Percentiles rank a stretch among this genome's conserved stretches.
These are phyloP conservation scores for Perkinsela sp. DNA, from an alignment of 208 protist genomes.

Conservation along the genomic window DNA sequence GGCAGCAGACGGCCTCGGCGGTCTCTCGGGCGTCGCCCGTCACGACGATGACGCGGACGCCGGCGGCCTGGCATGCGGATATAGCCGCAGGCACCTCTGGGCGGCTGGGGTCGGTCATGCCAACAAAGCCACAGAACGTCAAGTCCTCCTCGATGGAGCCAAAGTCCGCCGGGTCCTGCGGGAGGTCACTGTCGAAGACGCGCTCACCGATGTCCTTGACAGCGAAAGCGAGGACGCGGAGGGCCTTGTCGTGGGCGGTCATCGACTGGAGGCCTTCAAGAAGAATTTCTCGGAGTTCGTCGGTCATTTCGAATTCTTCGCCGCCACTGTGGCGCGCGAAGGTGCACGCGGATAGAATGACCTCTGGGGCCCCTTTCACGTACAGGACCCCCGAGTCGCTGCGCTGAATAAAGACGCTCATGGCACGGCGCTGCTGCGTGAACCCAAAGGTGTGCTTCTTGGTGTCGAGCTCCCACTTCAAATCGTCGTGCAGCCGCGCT, in stretches of 20 bases:
- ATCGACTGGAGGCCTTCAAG: conserved; percentile 15
- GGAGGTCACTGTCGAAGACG: conserved; percentile 13
- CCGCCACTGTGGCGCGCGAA: conserved; percentile 17
- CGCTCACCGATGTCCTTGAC: conserved; percentile 12
- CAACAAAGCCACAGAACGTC: conserved; percentile 47
- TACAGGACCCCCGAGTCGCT: conserved; percentile 13
- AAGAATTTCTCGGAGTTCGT: conserved; percentile 7
- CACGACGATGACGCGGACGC: conserved; percentile 87
- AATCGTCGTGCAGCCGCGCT: background rate
- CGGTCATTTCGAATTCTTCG: conserved; percentile 12
- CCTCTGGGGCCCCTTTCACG: conserved; percentile 79
- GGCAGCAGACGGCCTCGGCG: conserved; percentile 69
- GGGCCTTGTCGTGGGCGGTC: conserved; percentile 17
- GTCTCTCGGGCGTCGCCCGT: conserved; percentile 85
- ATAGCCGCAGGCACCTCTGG: conserved; percentile 63
- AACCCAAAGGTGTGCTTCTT: conserved; percentile 69
- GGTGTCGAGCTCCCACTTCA: conserved; percentile 9
- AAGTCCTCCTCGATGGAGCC: conserved; percentile 39
- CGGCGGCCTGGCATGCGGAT: conserved; percentile 51
- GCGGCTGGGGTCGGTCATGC: conserved; percentile 77
- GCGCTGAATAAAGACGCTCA: conserved; percentile 31
- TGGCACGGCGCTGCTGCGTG: conserved; percentile 71
- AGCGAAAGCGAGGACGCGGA: conserved; percentile 49
- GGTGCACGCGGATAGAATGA: conserved; percentile 53
- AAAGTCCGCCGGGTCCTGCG: conserved; percentile 20